phyloP scores from a whole-genome alignment of 768 basidiomycete genomes.

The Podaxis carcinomalis region DNA sequence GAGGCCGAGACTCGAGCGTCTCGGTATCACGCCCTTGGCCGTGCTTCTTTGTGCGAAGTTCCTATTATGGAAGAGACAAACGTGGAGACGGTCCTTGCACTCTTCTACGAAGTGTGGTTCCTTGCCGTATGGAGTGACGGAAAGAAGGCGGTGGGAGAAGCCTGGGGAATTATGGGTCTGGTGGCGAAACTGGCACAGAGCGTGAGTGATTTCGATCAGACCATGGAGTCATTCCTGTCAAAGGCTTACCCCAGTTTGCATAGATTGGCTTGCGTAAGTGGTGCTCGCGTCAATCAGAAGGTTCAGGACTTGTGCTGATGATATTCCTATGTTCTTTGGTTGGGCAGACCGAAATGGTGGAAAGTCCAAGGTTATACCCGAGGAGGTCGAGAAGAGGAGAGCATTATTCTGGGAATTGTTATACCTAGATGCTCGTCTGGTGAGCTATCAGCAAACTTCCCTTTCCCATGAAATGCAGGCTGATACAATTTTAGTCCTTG shows the following conservation, averaged over 20 bases:
- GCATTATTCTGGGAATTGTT: conserved; percentile 70
- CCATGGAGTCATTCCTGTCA: conserved; percentile 1
- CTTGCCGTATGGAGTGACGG: conserved; percentile 66
- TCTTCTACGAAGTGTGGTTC: conserved; percentile 68
- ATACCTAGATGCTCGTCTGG: conserved; percentile 60
- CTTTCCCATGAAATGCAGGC: background rate
- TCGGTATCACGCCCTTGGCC: conserved; percentile 51
- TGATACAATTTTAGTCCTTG: conserved; percentile 37
- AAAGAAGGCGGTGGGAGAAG: conserved; percentile 59
- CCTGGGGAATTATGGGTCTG: conserved; percentile 53
- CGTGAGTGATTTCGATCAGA: conserved; percentile 32
- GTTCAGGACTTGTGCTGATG: conserved; percentile 1
- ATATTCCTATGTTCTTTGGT: background rate
- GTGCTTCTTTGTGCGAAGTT: conserved; percentile 57
- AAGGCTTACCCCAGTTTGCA: conserved; percentile 6
- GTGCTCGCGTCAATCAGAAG: background rate
- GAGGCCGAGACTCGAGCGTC: conserved; percentile 40
- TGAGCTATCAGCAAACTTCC: conserved; percentile 16
- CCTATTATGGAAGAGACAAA: conserved; percentile 68
- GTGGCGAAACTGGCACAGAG: conserved; percentile 60
- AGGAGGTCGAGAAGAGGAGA: conserved; percentile 65
- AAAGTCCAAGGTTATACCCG: conserved; percentile 62
- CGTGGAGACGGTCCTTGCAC: conserved; percentile 51
- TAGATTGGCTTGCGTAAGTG: conserved; percentile 59
- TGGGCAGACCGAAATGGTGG: conserved; percentile 58